Evolutionary conservation across 352 stramenopile species (phyloP).

Genomic region (Elongisporangium prolatum): DNA sequence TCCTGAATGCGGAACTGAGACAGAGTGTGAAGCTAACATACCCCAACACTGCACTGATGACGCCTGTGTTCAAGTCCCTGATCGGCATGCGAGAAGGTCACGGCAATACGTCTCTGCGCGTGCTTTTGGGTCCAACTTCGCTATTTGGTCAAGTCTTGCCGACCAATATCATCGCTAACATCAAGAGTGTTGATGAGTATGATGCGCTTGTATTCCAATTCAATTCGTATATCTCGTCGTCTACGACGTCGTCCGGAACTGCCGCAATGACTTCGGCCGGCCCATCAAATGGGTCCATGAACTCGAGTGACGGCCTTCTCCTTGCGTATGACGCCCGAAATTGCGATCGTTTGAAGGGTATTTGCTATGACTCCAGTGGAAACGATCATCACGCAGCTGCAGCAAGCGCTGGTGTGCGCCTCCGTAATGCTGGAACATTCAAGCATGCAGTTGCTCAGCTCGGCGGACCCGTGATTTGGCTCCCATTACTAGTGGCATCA

Average conservation of each 20-base stretch:
- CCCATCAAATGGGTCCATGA: conserved; percentile 17
- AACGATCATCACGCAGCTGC: conserved; percentile 62
- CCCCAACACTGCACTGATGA: conserved; percentile 72
- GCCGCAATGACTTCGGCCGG: conserved; percentile 16
- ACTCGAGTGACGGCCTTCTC: conserved; percentile 46
- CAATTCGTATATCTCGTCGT: conserved; percentile 74
- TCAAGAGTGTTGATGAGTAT: conserved; percentile 66
- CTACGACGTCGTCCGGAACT: conserved; percentile 42
- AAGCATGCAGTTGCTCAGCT: conserved; percentile 68
- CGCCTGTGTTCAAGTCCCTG: conserved; percentile 72
- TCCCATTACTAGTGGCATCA: conserved; percentile 54
- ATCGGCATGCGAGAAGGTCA: conserved; percentile 77
- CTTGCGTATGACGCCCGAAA: conserved; percentile 65
- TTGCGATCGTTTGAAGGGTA: conserved; percentile 50
- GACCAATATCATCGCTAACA: conserved; percentile 58
- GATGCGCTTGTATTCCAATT: conserved; percentile 74
- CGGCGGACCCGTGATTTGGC: conserved; percentile 52
- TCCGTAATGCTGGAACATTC: conserved; percentile 62
- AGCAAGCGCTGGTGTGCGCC: conserved; percentile 46
- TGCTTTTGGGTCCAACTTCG: conserved; percentile 57
- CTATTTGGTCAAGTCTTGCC: conserved; percentile 57
- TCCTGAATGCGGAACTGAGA: conserved; percentile 65
- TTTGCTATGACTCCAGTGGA: conserved; percentile 68
- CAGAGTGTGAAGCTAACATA: conserved; percentile 76
- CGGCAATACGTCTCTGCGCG: conserved; percentile 41